Base-by-base conservation (phyloP, 306 rosid species). In the Canavalia ensiformis region DNA sequence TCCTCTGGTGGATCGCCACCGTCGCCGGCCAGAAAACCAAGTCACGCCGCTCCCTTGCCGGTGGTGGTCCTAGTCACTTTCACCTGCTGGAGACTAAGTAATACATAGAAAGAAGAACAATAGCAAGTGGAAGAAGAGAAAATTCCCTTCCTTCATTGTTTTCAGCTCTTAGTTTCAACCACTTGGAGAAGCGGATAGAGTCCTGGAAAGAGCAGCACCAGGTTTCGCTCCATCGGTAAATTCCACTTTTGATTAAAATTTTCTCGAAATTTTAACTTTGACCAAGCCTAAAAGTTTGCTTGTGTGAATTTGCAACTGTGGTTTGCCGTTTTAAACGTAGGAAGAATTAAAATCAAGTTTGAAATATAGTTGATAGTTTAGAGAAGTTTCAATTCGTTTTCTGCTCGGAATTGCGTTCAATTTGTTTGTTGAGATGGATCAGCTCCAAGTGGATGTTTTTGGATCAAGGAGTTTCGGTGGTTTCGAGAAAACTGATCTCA, bases 191-290 rank as follows among this genome's bases (percentile, higher is more conserved):
- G 29, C 41, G 49, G 56, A n/a, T 65, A 2, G 10, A 44, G 47
- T 35, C 37, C 57, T 73, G 68, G 75, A 74, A 49, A 56, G 59
- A 29, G 62, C 51, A 5, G 76, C 76, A 76, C 76, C 67, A 13
- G 63, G 65, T 80, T 54, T 65, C 39, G 28, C 57, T 62, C 74
- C 79, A 42, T 76, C 51, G 88, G 85, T 85, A 81, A 76, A 46
- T 39, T 34, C 45, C 52, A 8, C 8, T n/a, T 76, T 70, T 39
- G 5, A 1, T 45, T 55, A 2, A 12, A 12, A 49, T 72, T 84
- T 75, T 29, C 6, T 54, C 31, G 18, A 29, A 45, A n/a, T 30
- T 71, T 68, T 12, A 51, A 37, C 74, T 62, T 75, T 80, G 78
- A 72, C 78, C 41, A 5, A 5, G 50, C 50, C 2, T 66, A 35